These are phyloP conservation scores for Dimocarpus longan DNA, from an alignment of 345 rosid genomes.

Conservation along the genomic window DNA sequence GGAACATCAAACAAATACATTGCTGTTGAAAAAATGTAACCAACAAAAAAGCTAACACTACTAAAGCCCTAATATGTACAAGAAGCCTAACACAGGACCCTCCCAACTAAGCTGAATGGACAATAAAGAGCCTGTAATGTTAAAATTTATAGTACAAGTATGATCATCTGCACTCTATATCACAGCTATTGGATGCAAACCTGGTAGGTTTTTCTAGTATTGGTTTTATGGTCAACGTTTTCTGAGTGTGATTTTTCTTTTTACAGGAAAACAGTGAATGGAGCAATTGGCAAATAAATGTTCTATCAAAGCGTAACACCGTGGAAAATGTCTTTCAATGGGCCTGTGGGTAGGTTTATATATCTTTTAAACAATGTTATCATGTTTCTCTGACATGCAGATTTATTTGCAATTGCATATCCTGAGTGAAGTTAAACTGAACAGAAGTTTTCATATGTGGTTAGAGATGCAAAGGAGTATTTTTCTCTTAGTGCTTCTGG, in stretches of 20 bases:
- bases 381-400: conserved; percentile 3
- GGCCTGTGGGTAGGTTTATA: conserved; percentile 80
- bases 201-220: neutral
- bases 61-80: neutral
- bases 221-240: neutral
- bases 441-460: neutral
- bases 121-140: neutral
- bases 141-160: too few species aligned
- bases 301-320: conserved; percentile 72
- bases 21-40: neutral
- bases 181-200: neutral
- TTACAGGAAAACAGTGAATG: conserved; percentile 69
- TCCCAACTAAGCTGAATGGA: neutral
- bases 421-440: neutral
- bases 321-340: conserved; percentile 85
- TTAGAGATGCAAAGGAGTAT: neutral
- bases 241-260: conserved; percentile 21
- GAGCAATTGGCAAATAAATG: conserved; percentile 75
- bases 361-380: neutral
- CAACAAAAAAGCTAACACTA: neutral
- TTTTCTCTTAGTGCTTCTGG: neutral
- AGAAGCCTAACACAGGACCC: neutral
- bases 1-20: neutral
- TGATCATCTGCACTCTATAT: neutral
- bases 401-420: neutral